Evolutionary conservation across 2,329 filamentous ascomycete genomes (phyloP), one percentile per base, ranked within the genome.

Genomic region (Parastagonospora avenae): DNA sequence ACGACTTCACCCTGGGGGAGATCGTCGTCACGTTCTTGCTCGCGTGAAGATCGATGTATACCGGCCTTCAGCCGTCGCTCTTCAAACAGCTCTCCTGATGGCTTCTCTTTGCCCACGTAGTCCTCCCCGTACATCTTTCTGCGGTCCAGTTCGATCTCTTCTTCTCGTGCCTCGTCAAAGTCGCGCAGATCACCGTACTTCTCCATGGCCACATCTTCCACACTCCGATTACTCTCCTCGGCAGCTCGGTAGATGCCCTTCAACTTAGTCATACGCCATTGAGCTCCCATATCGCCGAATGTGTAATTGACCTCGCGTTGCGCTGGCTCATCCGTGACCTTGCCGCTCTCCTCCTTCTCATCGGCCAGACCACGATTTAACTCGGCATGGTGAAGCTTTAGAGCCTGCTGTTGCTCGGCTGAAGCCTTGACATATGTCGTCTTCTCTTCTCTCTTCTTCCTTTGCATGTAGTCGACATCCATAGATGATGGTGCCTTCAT

Each of bases 201-300:
- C 62, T 96, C 89, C 32, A 89, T 64, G 0, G 92, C 94, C 42
- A 97, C 79, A 1, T 96, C 90, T 6, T 97, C 93, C 0, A 95
- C 80, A 0, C 84, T 65, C n/a, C 82, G 82, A 0, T 86, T 87
- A 0, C 80, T 86, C 63, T 94, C 87, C 60, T 95, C 82, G 0
- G 92, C 91, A 46, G 87, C 83, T 24, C 85, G 83, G 72, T 96
- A 96, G 2, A 96, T 90, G 9, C 86, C 89, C 59, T 89, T 92
- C 29, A 99, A 83, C 73, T 92, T 97, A 5, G 89, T 96, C 92
- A 99, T 96, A 42, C 95, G 87, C 94, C 95, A 99, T 63, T 91
- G 85, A 11, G 92, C 93, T 0, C 94, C 93, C 6, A 84, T 77
- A 71, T 99, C 94, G 14, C 95, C 94, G 73, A 99, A 95, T 0